phyloP scores from a whole-genome alignment of 208 protist genomes.

The Crithidia bombi region DNA sequence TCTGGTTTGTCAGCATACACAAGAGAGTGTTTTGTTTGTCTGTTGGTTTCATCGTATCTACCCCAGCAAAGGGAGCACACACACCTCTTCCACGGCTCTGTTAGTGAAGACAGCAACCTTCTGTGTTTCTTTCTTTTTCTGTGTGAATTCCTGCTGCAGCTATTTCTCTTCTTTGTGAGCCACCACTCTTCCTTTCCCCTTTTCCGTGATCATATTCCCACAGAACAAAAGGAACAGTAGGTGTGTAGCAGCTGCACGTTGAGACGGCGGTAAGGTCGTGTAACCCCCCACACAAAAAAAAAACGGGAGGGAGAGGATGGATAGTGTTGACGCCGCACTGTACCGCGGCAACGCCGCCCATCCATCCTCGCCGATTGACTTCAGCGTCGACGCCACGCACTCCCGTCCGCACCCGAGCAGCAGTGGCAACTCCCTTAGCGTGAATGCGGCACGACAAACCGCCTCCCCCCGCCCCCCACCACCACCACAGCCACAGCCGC shows the following conservation, averaged over 20 bases:
- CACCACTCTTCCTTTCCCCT: not conserved
- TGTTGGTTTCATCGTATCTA: no score
- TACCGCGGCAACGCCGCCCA: slow-evolving; percentile 26
- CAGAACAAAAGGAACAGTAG: not conserved
- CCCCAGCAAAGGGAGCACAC: no score
- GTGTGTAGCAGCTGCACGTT: not conserved
- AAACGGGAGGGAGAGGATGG: slow-evolving; percentile 13
- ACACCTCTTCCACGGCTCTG: no score
- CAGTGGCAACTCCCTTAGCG: slow-evolving; percentile 17
- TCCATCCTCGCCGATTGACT: slow-evolving; percentile 38
- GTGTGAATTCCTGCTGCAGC: no score
- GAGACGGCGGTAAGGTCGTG: no score
- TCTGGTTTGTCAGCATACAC: no score
- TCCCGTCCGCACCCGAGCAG: slow-evolving; percentile 13
- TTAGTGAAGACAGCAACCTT: no score
- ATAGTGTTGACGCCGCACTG: slow-evolving; percentile 21
- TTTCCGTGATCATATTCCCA: not conserved
- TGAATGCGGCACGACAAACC: slow-evolving; percentile 15
- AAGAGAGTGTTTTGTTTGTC: no score
- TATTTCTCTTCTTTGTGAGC: no score
- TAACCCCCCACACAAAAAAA: no score
- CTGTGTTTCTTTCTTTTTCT: no score
- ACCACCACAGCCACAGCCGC: slow-evolving; percentile 1
- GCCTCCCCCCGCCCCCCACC: slow-evolving; percentile 19
- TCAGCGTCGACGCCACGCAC: slow-evolving; percentile 19